Base-by-base conservation (phyloP, 371 early-diverging fungal genomes). In the Coemansia sp. region DNA sequence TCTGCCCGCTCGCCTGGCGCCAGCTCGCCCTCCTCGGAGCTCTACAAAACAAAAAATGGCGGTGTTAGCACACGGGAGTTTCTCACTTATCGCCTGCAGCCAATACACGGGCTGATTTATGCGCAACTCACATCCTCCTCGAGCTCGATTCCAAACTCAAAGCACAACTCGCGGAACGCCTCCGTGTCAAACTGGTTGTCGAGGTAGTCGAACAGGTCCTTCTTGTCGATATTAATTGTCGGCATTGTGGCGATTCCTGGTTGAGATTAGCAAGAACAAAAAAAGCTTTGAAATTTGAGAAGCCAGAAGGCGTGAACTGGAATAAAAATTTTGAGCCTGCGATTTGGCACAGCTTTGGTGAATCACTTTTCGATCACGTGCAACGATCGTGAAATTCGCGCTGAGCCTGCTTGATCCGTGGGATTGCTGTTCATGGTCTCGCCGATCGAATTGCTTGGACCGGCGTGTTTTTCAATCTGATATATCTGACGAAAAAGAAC, bases 81-180 rank as follows among this genome's bases (percentile, higher is more conserved):
- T 26, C 26, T 26, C 7, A 14, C 14, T 2, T 31, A 51, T 1
- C 34, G 13, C 1, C 8, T 35, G n/a, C 35, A 14, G 35, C 5
- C n/a, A 8, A 7, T 36, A 30, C 26, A 10, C 16, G 36, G 36
- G n/a, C 14, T 34, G 1, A 11, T 4, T 51, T 45, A 14, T 11
- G 11, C 14, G 11, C 5, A 13, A 83, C 70, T 79, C 67, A 78
- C 79, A 76, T 93, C 94, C 78, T 98, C 99, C 71, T 99, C 99
- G 36, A 99, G 85, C 84, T 99, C 99, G 72, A 99, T 91, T 65
- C 99, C 99, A 84, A 95, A 99, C 79, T 97, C 95, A 87, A 99
- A 99, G 81, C 99, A 95, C 59, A 99, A 84, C 79, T 98, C 95
- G 76, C 93, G 89, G 84, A 99, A 95, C 54, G 51, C 45, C 16